Evolutionary conservation across 1,284 basidiomycete genomes (phyloP).

Genomic region (Trametes sp.): DNA sequence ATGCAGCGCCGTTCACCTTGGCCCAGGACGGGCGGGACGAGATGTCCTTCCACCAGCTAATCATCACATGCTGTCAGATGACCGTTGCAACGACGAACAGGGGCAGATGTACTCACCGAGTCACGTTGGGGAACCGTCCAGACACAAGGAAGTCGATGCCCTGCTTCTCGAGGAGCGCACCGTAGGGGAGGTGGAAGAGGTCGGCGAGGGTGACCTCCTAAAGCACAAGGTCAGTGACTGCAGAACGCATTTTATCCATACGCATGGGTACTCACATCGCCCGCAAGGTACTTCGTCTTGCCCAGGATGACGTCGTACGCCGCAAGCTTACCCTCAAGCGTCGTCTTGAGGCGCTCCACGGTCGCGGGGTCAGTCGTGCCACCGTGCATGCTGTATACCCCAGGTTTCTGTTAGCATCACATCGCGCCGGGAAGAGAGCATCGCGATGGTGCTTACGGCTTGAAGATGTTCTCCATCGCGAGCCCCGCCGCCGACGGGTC

Average conservation of each 20-base stretch:
- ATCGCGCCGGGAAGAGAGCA: not conserved
- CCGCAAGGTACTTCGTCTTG: conserved; percentile 56
- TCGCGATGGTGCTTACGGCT: conserved; percentile 42
- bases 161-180: conserved; percentile 35
- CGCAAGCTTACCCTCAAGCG: conserved; percentile 48
- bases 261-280: conserved; percentile 46
- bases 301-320: conserved; percentile 56
- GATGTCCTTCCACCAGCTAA: conserved; percentile 48
- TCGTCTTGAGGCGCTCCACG: conserved; percentile 21
- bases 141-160: conserved; percentile 34
- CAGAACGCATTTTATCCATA: not conserved
- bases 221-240: not conserved
- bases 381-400: conserved; percentile 13
- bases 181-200: conserved; percentile 60
- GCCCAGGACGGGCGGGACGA: conserved; percentile 46
- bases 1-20: conserved; percentile 19
- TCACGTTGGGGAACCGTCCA: conserved; percentile 41
- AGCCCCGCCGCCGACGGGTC: conserved; percentile 51
- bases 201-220: conserved; percentile 58
- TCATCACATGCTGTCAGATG: not conserved
- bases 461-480: conserved; percentile 55
- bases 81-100: not conserved
- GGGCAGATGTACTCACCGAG: conserved; percentile 27
- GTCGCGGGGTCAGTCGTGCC: conserved; percentile 23
- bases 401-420: not conserved